Conservation (phyloP, 495 filamentous ascomycete genomes). For the Hypoxylon rickii region DNA sequence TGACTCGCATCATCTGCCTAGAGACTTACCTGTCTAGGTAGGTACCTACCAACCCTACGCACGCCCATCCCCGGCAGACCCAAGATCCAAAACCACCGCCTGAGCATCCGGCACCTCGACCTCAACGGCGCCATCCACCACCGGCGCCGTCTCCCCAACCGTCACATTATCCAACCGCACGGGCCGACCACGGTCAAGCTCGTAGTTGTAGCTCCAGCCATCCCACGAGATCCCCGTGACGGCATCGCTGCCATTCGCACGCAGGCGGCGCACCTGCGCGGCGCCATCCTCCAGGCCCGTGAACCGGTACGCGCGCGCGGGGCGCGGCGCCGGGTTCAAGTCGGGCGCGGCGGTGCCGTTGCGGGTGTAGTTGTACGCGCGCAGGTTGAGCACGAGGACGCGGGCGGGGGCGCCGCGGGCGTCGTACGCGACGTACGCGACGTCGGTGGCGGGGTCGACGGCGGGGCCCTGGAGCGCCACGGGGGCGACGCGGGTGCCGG, state of each 20-base stretch:
- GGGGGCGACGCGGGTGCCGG: constrained; percentile 36
- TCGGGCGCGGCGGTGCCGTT: constrained; percentile 43
- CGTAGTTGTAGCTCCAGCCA: constrained; percentile 67
- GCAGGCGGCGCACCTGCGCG: constrained; percentile 52
- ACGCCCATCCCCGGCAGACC: neutral
- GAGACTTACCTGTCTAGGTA: too few relatives aligned
- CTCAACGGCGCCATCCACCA: constrained; percentile 49
- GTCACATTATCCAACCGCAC: constrained; percentile 63
- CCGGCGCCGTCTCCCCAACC: constrained; percentile 53
- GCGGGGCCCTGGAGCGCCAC: constrained; percentile 47
- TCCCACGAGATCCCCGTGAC: constrained; percentile 65
- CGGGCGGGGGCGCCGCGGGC: constrained; percentile 47
- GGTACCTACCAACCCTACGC: too few relatives aligned
- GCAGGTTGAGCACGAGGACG: constrained; percentile 63
- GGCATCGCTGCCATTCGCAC: constrained; percentile 68
- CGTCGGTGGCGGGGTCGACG: constrained; percentile 24
- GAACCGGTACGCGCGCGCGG: constrained; percentile 52
- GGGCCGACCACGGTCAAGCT: constrained; percentile 59
- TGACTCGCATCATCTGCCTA: too few relatives aligned
- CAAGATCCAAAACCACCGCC: constrained; percentile 55
- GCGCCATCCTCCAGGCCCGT: neutral
- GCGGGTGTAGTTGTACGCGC: constrained; percentile 62
- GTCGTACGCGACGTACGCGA: constrained; percentile 64
- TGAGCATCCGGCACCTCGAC: constrained; percentile 57
- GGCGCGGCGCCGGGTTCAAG: constrained; percentile 35